A percentile compares a stretch with the other conserved stretches of the same genome.
Conservation (phyloP, 169 alveolate genomes). For the Plasmodium adleri region DNA sequence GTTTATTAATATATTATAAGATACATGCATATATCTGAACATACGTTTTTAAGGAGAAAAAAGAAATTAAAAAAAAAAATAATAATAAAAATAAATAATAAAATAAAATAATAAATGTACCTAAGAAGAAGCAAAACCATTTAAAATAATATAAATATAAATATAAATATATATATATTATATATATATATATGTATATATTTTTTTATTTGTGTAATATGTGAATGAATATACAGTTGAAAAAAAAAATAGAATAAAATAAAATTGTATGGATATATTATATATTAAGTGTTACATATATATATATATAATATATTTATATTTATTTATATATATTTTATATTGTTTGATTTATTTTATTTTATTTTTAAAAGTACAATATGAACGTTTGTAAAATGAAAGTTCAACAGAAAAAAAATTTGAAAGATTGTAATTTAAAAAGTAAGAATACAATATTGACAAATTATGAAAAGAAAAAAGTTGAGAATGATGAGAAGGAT, state of each 20-base stretch:
- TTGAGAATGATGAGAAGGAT: not conserved
- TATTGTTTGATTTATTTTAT: not conserved
- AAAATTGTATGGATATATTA: too few relatives aligned
- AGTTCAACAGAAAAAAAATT: conserved; percentile 10
- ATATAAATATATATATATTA: too few relatives aligned
- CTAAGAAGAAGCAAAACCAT: too few relatives aligned
- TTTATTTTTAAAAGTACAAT: too few relatives aligned
- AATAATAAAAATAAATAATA: too few relatives aligned
- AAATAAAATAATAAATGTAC: too few relatives aligned
- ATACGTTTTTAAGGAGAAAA: too few relatives aligned
- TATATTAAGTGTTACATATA: not conserved
- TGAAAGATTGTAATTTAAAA: conserved; percentile 19
- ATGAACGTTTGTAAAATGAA: conserved; percentile 27
- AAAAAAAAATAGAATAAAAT: too few relatives aligned
- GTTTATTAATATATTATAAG: too few relatives aligned
- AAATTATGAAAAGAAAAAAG: conserved; percentile 10
- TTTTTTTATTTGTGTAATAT: not conserved
- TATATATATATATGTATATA: not conserved
- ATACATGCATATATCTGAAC: too few relatives aligned
- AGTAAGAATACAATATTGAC: conserved; percentile 12
- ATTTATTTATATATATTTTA: not conserved
- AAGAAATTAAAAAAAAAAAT: too few relatives aligned
- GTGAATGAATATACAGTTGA: not conserved
- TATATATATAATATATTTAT: conserved; percentile 24
- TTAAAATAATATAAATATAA: too few relatives aligned